These are phyloP conservation scores for Dalbergia cultrata DNA, from an alignment of 306 rosid genomes.

Conservation along the genomic window DNA sequence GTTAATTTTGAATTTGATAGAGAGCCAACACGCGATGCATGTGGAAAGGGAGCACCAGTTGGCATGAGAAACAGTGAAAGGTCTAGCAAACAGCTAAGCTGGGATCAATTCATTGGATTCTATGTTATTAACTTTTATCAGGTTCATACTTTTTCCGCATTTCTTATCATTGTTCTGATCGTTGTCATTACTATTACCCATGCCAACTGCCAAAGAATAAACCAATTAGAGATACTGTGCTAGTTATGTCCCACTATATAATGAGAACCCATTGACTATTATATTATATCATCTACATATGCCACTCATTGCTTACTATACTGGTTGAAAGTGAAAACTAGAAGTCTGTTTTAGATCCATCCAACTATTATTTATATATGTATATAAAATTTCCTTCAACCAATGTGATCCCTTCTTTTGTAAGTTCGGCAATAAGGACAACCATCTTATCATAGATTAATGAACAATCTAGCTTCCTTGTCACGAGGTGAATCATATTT, in stretches of 20 bases:
- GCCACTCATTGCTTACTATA: neutral
- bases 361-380: neutral
- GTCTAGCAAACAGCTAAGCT: conserved; percentile 35
- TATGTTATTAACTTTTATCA: conserved; percentile 15
- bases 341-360: neutral
- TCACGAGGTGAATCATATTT: neutral
- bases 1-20: neutral
- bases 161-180: conserved; percentile 13
- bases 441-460: neutral
- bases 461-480: neutral
- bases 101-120: conserved; percentile 30
- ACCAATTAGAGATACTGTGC: neutral
- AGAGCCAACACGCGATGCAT: conserved; percentile 8
- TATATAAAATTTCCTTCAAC: neutral
- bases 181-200: conserved; percentile 16
- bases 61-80: conserved; percentile 32
- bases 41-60: conserved; percentile 12
- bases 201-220: neutral
- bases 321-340: conserved; percentile 18
- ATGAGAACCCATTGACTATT: conserved; percentile 24
- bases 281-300: neutral
- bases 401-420: conserved; percentile 24
- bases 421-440: neutral
- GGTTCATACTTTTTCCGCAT: neutral
- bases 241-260: neutral